Percentiles rank a stretch among this genome's conserved stretches.
phyloP scores from a whole-genome alignment of 768 basidiomycete species.

The Nidula microcarpa region DNA sequence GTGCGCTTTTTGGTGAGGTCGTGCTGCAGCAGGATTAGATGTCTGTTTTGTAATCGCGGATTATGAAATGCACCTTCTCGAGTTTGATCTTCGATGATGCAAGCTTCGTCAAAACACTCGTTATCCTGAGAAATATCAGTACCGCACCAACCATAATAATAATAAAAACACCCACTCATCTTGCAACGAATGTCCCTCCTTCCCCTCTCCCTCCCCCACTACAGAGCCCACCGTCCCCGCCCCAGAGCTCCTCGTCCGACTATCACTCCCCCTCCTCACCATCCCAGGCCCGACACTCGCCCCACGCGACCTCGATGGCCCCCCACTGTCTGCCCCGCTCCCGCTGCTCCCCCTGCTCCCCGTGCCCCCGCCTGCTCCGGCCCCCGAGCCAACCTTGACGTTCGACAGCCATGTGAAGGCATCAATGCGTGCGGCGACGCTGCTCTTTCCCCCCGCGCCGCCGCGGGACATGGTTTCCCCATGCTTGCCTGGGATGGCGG shows the following conservation, averaged over 20 bases:
- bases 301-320: slow-evolving; percentile 39
- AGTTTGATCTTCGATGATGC: slow-evolving; percentile 71
- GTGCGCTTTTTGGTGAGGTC: slow-evolving; percentile 71
- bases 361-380: slow-evolving; percentile 15
- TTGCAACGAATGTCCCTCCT: slow-evolving; percentile 50
- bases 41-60: not conserved
- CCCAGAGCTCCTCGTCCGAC: slow-evolving; percentile 35
- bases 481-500: slow-evolving; percentile 19
- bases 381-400: slow-evolving; percentile 55
- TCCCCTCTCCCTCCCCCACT: slow-evolving; percentile 30
- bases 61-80: slow-evolving; percentile 58
- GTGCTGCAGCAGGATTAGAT: slow-evolving; percentile 34
- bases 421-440: slow-evolving; percentile 47
- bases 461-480: slow-evolving; percentile 48
- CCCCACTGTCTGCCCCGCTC: slow-evolving; percentile 45
- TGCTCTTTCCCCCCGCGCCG: slow-evolving; percentile 44
- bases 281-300: slow-evolving; percentile 27
- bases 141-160: not conserved
- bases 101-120: slow-evolving; percentile 66
- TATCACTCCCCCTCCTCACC: slow-evolving; percentile 36
- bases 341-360: slow-evolving; percentile 56
- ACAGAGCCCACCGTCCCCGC: slow-evolving; percentile 35
- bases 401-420: slow-evolving; percentile 70
- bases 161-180: slow-evolving; percentile 56
- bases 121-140: slow-evolving; percentile 50